Conservation (phyloP, 2,329 filamentous ascomycete species). For the Aspergillus quadricinctus region DNA sequence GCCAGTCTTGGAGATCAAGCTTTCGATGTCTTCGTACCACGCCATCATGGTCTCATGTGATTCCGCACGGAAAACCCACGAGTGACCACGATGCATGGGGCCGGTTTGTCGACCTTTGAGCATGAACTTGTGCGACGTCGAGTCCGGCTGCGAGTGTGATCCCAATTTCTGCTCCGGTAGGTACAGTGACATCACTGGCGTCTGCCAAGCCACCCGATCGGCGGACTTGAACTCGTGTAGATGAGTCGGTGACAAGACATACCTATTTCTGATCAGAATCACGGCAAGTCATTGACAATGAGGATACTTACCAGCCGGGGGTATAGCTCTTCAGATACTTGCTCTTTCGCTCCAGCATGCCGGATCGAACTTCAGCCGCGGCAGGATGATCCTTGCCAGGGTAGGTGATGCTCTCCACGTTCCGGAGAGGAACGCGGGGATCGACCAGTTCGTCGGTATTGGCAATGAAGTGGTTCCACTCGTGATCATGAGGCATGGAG, state of each 20-base stretch:
- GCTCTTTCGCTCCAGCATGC: slow-evolving; percentile 93
- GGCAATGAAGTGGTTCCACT: slow-evolving; percentile 81
- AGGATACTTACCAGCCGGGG: slow-evolving; percentile 71
- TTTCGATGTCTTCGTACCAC: slow-evolving; percentile 92
- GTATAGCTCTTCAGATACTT: slow-evolving; percentile 98
- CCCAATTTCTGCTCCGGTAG: slow-evolving; percentile 93
- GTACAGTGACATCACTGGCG: slow-evolving; percentile 93
- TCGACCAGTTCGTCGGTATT: slow-evolving; percentile 83
- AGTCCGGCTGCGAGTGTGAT: slow-evolving; percentile 76
- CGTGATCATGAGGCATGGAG: slow-evolving; percentile 87
- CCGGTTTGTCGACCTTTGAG: slow-evolving; percentile 94
- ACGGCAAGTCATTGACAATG: not conserved
- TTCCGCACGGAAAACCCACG: slow-evolving; percentile 65
- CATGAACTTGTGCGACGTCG: slow-evolving; percentile 94
- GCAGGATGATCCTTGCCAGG: slow-evolving; percentile 83
- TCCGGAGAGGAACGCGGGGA: slow-evolving; percentile 72
- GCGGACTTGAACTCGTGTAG: slow-evolving; percentile 99
- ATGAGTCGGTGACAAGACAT: slow-evolving; percentile 92
- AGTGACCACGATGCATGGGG: slow-evolving; percentile 76
- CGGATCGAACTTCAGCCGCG: slow-evolving; percentile 79
- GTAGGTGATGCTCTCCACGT: slow-evolving; percentile 79
- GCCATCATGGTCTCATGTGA: slow-evolving; percentile 91
- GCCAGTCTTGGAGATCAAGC: slow-evolving; percentile 79
- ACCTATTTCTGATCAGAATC: slow-evolving; percentile 53
- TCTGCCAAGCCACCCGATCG: slow-evolving; percentile 75